phyloP scores from a whole-genome alignment of 2,329 filamentous ascomycete genomes.

The Apiospora kogelbergensis region DNA sequence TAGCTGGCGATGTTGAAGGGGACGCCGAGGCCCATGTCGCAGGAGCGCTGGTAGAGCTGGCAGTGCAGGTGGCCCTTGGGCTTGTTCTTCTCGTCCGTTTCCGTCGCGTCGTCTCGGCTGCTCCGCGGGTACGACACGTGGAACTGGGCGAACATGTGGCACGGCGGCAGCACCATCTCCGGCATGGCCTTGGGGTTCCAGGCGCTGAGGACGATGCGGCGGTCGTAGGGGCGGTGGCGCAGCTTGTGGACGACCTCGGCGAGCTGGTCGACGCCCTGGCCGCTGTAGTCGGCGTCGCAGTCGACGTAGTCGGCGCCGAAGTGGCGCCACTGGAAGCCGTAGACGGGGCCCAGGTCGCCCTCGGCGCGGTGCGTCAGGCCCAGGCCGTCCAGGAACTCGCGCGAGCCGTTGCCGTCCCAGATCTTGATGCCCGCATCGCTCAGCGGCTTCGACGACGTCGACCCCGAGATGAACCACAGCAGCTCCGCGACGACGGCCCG shows the following conservation, averaged over 20 bases:
- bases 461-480: slow-evolving; percentile 90
- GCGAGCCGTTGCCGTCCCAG: slow-evolving; percentile 96
- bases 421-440: slow-evolving; percentile 85
- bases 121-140: slow-evolving; percentile 75
- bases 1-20: slow-evolving; percentile 98
- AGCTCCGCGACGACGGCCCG: slow-evolving; percentile 89
- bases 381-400: slow-evolving; percentile 77
- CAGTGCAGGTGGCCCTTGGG: slow-evolving; percentile 75
- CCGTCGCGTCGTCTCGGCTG: slow-evolving; percentile 10
- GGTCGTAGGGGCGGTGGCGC: slow-evolving; percentile 79
- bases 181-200: slow-evolving; percentile 88
- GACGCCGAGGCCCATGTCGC: slow-evolving; percentile 95
- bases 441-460: slow-evolving; percentile 76
- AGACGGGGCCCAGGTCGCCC: slow-evolving; percentile 92
- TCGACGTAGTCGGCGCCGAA: slow-evolving; percentile 91
- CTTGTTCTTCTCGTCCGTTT: slow-evolving; percentile 22
- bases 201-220: slow-evolving; percentile 84
- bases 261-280: slow-evolving; percentile 89
- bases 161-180: slow-evolving; percentile 90
- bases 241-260: slow-evolving; percentile 88
- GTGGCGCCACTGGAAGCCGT: slow-evolving; percentile 98
- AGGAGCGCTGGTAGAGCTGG: slow-evolving; percentile 88
- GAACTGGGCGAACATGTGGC: slow-evolving; percentile 98
- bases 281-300: slow-evolving; percentile 76
- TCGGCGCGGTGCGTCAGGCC: slow-evolving; percentile 79